Base-by-base conservation (phyloP, 106 monocot genomes). In the Dendrobium chrysotoxum region DNA sequence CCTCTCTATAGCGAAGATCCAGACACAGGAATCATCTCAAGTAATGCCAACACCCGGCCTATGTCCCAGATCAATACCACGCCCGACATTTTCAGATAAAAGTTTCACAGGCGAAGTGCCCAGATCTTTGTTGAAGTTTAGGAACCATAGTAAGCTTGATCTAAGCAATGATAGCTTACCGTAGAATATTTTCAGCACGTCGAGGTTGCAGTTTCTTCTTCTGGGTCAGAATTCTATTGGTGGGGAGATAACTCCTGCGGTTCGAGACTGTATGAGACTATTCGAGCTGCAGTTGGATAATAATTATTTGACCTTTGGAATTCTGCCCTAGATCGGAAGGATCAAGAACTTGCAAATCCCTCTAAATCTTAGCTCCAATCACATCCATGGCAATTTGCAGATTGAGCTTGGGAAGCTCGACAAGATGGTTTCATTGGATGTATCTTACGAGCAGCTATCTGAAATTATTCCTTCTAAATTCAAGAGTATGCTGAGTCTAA, bases 401-500 rank as follows among this genome's bases (percentile, higher is more conserved):
- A 72, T n/a, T 23, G 95, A 95, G 42, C 68, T 95, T 28, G 95
- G 95, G 35, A 90, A 85, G 84, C 95, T 95, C 15, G 92, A 95
- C 77, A 95, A 95, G 84, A 78, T 95, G 42, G 95, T 95, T 4
- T 82, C 83, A 0, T 78, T 95, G 78, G 95, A 95, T 81, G 80
- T 95, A 44, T 95, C 95, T 1, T 86, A 87, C 83, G 90, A 95
- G 81, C 83, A 84, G 31, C 83, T 95, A 16, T 86, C 92, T 7
- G 95, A 90, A 30, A 40, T 18, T 45, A 90, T 95, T 41, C 95
- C 95, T 1, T 7, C 61, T 1, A 92, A 92, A 31, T 82, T 92
- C 78, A 95, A 79, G 78, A 90, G 95, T 38, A 95, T 95, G 95
- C 66, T 92, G 83, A 95, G 95, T 65, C 85, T 95, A 81, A 95